These are phyloP conservation scores for Fusarium cyanostomum DNA, from an alignment of 2,329 filamentous ascomycete genomes.

Conservation along the genomic window DNA sequence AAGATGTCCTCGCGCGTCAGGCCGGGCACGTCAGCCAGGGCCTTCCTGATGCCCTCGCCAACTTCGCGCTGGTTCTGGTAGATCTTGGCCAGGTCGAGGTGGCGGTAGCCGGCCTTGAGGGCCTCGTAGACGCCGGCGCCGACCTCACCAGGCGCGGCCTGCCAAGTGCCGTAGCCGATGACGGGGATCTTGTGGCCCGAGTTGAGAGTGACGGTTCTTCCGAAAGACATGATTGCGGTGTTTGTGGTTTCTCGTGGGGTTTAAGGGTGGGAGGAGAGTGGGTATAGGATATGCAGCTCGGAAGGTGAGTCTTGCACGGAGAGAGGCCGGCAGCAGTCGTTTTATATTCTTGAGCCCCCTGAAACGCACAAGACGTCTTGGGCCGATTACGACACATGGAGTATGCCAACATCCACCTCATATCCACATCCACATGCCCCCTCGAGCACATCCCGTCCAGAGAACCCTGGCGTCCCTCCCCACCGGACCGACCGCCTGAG, in stretches of 20 bases:
- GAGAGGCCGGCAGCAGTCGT: background rate
- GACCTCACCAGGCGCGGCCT: slow-evolving; percentile 71
- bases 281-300: background rate
- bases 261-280: background rate
- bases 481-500: slow-evolving; percentile 8
- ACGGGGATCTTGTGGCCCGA: slow-evolving; percentile 72
- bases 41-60: slow-evolving; percentile 62
- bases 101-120: slow-evolving; percentile 70
- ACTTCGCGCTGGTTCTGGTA: slow-evolving; percentile 74
- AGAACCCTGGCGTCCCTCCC: slow-evolving; percentile 31
- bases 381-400: slow-evolving; percentile 8
- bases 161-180: slow-evolving; percentile 72
- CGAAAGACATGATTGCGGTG: slow-evolving; percentile 61
- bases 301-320: too few relatives aligned
- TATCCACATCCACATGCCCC: background rate
- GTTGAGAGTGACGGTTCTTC: slow-evolving; percentile 66
- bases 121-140: slow-evolving; percentile 71
- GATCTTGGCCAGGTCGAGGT: slow-evolving; percentile 63
- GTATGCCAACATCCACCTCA: background rate
- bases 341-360: slow-evolving; percentile 23
- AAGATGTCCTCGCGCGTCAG: slow-evolving; percentile 66
- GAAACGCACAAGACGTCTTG: slow-evolving; percentile 4
- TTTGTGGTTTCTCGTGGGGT: background rate
- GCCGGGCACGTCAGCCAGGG: slow-evolving; percentile 57
- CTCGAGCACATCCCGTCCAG: background rate